A percentile compares a stretch with the other conserved stretches of the same genome.
Conservation (phyloP, 2,329 filamentous ascomycete genomes). For the Helicocarpus griseus region DNA sequence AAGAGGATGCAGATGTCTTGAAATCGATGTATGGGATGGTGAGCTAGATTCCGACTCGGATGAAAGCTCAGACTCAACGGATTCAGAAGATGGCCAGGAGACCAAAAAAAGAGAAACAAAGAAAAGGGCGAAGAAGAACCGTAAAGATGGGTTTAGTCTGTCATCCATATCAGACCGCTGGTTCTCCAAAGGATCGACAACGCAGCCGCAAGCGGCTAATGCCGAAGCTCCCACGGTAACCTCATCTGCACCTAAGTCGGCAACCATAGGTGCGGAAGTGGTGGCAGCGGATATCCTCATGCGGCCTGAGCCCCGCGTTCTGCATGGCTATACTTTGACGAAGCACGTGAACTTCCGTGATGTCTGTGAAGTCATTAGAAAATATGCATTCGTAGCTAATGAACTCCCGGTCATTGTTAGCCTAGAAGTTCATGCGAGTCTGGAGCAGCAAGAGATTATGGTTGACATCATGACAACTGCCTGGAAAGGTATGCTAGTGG, state of each 20-base stretch:
- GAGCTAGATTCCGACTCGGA: constrained; percentile 36
- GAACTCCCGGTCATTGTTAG: constrained; percentile 82
- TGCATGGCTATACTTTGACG: constrained; percentile 80
- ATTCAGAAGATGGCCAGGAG: constrained; percentile 14
- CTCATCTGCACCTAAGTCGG: constrained; percentile 21
- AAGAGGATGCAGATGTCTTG: constrained; percentile 76
- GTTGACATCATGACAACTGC: constrained; percentile 87
- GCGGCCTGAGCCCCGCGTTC: constrained; percentile 62
- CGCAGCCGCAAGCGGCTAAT: not conserved
- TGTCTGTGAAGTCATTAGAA: constrained; percentile 69
- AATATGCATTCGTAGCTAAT: constrained; percentile 66
- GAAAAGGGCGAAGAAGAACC: constrained; percentile 17
- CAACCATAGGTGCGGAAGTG: constrained; percentile 6
- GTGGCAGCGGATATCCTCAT: not conserved
- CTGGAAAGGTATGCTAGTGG: constrained; percentile 67
- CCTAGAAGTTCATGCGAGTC: constrained; percentile 77
- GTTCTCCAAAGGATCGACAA: constrained; percentile 2
- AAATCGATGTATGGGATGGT: constrained; percentile 93
- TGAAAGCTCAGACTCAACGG: constrained; percentile 19
- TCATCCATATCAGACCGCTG: constrained; percentile 11
- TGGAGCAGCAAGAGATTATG: constrained; percentile 81
- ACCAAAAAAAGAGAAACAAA: not conserved
- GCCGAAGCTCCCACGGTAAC: constrained; percentile 4
- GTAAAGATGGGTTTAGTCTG: constrained; percentile 14
- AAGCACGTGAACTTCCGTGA: constrained; percentile 77